These are phyloP conservation scores for Rhododendron simsii DNA, from an alignment of 148 eudicot genomes.

Conservation along the genomic window DNA sequence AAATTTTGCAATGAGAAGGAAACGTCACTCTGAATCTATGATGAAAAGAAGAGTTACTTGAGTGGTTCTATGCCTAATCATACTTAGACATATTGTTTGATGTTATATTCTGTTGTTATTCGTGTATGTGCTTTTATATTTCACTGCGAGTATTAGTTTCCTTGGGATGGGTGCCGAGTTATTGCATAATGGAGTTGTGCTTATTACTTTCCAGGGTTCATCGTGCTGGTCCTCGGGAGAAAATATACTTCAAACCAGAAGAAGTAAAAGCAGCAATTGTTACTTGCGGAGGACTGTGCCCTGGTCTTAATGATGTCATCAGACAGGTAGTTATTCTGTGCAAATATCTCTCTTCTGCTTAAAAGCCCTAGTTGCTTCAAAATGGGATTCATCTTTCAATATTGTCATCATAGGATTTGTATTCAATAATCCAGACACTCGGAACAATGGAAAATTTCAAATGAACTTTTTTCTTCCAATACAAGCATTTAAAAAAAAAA, in stretches of 20 bases:
- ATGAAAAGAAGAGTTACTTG: not conserved
- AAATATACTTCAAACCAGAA: constrained; percentile 92
- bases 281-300: constrained; percentile 98
- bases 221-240: constrained; percentile 96
- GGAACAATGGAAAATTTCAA: not conserved
- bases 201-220: constrained; percentile 63
- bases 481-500: not conserved
- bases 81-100: not conserved
- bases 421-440: not conserved
- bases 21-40: not conserved
- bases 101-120: not conserved
- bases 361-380: not conserved
- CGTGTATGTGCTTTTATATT: not conserved
- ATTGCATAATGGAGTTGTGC: not conserved
- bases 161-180: not conserved
- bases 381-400: not conserved
- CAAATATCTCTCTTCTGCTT: not conserved
- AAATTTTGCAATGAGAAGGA: not conserved
- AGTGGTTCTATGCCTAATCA: not conserved
- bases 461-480: not conserved
- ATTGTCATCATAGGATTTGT: not conserved
- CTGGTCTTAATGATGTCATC: constrained; percentile 96
- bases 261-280: constrained; percentile 97
- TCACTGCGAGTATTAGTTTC: not conserved
- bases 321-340: constrained; percentile 55